A percentile compares a stretch with the other conserved stretches of the same genome.
These are phyloP conservation scores for Pisolithus sp. DNA, from an alignment of 768 basidiomycete species.

Conservation along the genomic window DNA sequence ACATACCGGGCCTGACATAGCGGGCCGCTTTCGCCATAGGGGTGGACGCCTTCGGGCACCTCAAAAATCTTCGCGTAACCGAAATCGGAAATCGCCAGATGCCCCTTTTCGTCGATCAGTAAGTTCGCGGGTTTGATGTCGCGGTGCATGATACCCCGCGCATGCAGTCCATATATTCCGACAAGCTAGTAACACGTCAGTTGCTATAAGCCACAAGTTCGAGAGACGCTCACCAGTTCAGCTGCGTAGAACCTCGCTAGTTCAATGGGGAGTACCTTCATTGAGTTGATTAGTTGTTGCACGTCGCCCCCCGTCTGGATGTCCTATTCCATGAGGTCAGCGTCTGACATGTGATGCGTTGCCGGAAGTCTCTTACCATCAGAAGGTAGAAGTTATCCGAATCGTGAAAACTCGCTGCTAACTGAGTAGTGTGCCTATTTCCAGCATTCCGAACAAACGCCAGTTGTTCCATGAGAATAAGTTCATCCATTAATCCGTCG, in stretches of 20 bases:
- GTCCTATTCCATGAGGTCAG: neutral
- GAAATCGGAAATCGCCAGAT: slow-evolving; percentile 5
- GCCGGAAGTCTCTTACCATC: too few species aligned
- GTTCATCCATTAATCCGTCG: too few species aligned
- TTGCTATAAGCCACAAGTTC: neutral
- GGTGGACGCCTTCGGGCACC: neutral
- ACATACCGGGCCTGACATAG: neutral
- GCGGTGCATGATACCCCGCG: slow-evolving; percentile 58
- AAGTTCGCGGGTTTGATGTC: slow-evolving; percentile 66
- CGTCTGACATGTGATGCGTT: neutral
- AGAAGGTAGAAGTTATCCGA: too few species aligned
- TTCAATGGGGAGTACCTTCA: neutral
- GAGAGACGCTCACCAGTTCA: neutral
- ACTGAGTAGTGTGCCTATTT: too few species aligned
- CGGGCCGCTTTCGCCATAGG: neutral
- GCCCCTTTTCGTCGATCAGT: slow-evolving; percentile 42
- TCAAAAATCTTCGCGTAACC: neutral
- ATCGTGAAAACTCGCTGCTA: too few species aligned
- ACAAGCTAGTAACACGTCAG: neutral
- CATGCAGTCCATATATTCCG: slow-evolving; percentile 37
- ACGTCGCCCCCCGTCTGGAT: neutral
- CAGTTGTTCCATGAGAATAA: too few species aligned
- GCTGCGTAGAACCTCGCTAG: neutral
- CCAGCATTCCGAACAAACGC: too few species aligned
- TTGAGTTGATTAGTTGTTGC: neutral